phyloP scores from a whole-genome alignment of 192 early-diverging fungal species.

The Haplosporangium gracile region DNA sequence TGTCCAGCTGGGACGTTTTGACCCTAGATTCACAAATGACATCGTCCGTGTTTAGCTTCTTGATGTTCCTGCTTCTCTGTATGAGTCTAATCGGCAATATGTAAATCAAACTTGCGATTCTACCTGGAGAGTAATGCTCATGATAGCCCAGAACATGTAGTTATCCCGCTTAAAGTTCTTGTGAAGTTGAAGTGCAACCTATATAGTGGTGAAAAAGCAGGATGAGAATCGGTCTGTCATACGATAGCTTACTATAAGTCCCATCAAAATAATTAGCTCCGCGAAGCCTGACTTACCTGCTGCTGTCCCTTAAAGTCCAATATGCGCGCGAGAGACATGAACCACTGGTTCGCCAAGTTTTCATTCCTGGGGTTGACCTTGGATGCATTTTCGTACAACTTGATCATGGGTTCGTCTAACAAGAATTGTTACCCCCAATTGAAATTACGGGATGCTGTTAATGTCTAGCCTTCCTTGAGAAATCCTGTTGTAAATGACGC shows the following conservation, averaged over 20 bases:
- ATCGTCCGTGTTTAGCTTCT: not conserved
- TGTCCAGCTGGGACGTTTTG: conserved; percentile 47
- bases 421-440: not conserved
- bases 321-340: conserved; percentile 84
- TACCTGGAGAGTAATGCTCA: conserved; percentile 85
- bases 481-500: too few species aligned
- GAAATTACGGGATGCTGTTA: not conserved
- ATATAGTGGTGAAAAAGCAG: not conserved
- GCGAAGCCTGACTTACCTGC: conserved; percentile 50
- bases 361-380: conserved; percentile 73
- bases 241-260: not conserved
- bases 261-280: not conserved
- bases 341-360: conserved; percentile 80
- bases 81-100: not conserved
- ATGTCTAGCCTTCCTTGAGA: not conserved
- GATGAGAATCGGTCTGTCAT: not conserved
- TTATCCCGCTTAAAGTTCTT: conserved; percentile 82
- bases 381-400: conserved; percentile 79
- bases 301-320: conserved; percentile 78
- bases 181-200: conserved; percentile 85
- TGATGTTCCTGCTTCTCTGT: not conserved
- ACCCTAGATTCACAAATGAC: conserved; percentile 37
- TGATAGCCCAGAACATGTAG: conserved; percentile 91
- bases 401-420: conserved; percentile 75
- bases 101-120: not conserved